Conservation (phyloP, 78 protist species). For the Goniomonas avonlea region DNA sequence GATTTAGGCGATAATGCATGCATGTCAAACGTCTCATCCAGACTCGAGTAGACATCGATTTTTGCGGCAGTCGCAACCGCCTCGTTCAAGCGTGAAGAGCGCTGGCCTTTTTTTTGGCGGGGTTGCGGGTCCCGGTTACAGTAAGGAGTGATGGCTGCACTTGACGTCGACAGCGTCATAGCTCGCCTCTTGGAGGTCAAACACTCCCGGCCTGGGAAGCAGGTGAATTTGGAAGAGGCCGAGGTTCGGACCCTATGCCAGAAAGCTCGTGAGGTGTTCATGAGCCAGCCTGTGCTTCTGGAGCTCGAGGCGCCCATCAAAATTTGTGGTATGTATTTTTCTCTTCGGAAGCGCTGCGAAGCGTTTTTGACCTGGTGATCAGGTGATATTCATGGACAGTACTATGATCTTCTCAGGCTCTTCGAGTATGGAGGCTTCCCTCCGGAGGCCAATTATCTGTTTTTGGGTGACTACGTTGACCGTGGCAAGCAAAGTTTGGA, state of each 20-base stretch:
- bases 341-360: not conserved
- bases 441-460: conserved; percentile 97
- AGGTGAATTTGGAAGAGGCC: conserved; percentile 69
- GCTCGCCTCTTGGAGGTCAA: conserved; percentile 79
- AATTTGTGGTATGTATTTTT: conserved; percentile 66
- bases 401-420: conserved; percentile 91
- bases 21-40: no score
- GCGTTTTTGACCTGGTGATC: not conserved
- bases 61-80: not conserved
- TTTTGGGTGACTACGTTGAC: conserved; percentile 96
- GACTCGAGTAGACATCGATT: no score
- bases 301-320: conserved; percentile 95
- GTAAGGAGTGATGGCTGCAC: not conserved
- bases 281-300: conserved; percentile 86
- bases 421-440: conserved; percentile 99
- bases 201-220: conserved; percentile 78
- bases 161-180: conserved; percentile 71
- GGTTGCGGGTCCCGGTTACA: not conserved
- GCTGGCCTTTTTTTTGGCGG: not conserved
- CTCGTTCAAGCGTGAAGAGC: not conserved
- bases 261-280: conserved; percentile 79
- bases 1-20: no score
- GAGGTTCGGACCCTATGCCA: conserved; percentile 70
- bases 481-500: conserved; percentile 96
- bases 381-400: conserved; percentile 98